Conservation (phyloP, 768 basidiomycete genomes). For the Lanmaoa pseudosensibilis region DNA sequence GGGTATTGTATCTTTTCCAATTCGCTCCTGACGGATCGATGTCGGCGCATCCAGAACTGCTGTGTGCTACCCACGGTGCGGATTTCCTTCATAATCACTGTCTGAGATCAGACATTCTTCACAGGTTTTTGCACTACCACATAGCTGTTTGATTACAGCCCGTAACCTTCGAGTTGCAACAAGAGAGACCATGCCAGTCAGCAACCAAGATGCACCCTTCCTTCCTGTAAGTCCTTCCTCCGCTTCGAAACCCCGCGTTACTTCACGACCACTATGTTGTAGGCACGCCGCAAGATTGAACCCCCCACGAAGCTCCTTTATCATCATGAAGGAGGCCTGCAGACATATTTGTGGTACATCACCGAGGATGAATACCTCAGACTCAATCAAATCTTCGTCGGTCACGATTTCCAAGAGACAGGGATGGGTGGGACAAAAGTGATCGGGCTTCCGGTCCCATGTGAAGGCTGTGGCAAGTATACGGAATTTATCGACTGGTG, state of each 20-base stretch:
- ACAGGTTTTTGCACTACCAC: not conserved
- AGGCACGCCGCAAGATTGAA: too few relatives aligned
- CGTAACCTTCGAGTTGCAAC: not conserved
- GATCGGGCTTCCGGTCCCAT: not conserved
- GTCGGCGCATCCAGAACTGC: not conserved
- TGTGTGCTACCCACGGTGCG: not conserved
- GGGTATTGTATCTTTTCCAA: not conserved
- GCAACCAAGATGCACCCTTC: not conserved
- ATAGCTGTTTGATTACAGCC: not conserved
- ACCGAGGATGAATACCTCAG: not conserved
- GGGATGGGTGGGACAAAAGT: not conserved
- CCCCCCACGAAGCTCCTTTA: not conserved
- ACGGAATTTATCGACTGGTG: not conserved
- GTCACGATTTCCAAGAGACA: not conserved
- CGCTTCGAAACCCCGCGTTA: not conserved
- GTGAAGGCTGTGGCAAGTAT: not conserved
- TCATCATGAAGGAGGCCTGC: not conserved
- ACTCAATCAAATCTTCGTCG: not conserved
- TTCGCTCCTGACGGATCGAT: not conserved
- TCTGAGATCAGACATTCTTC: not conserved
- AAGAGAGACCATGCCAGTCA: not conserved
- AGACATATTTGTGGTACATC: not conserved
- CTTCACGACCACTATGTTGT: too few relatives aligned
- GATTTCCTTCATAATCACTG: not conserved
- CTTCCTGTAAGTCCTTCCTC: not conserved